phyloP scores from a whole-genome alignment of 2,329 filamentous ascomycete species.

The Byssochlamys sp. region DNA sequence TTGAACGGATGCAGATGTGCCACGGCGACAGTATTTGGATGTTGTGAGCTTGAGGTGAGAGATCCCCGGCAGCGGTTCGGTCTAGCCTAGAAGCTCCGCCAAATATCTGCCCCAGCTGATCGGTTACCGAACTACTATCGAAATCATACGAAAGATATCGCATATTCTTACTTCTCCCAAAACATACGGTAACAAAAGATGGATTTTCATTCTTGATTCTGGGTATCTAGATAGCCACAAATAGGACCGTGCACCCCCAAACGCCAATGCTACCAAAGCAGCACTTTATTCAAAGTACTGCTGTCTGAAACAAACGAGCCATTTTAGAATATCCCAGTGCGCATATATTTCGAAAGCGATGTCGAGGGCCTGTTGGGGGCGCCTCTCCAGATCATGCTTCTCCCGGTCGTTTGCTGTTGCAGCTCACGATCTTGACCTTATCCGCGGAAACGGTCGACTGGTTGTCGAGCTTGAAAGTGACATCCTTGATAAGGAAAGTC shows the following conservation, averaged over 20 bases:
- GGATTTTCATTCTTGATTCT: neutral
- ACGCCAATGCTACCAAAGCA: neutral
- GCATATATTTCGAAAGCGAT: neutral
- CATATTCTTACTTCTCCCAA: neutral
- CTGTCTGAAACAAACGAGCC: neutral
- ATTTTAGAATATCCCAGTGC: neutral
- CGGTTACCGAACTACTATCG: neutral
- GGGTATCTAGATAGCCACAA: conserved; percentile 3
- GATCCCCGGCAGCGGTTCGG: neutral
- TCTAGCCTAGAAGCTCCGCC: neutral
- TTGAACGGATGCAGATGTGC: neutral
- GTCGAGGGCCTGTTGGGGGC: neutral
- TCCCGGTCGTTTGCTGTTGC: conserved; percentile 75
- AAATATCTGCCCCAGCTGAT: neutral
- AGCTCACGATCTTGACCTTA: conserved; percentile 97
- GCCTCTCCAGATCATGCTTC: conserved; percentile 30
- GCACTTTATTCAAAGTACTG: neutral
- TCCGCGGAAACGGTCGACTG: conserved; percentile 67
- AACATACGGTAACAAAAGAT: neutral
- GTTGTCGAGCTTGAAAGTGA: conserved; percentile 95
- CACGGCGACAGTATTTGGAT: neutral
- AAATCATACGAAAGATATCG: neutral
- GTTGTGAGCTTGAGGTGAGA: neutral
- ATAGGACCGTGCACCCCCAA: neutral
- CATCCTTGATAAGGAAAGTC: conserved; percentile 98